phyloP scores from a whole-genome alignment of 148 eudicot genomes.

The Rhododendron ferrugineum region DNA sequence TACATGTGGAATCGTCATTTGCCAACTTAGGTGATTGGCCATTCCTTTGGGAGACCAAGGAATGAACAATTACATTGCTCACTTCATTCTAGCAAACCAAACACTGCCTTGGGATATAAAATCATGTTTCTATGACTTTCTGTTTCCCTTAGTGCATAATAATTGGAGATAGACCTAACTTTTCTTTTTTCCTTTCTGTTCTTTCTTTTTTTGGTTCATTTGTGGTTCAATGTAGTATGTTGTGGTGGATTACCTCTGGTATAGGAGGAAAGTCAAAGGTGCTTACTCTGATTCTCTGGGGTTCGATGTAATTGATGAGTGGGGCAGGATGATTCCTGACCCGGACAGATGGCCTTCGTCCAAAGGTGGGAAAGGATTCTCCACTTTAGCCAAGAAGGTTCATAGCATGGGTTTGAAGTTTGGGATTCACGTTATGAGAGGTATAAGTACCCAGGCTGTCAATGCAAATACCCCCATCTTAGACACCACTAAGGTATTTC shows the following conservation, averaged over 20 bases:
- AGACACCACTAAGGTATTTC: conserved; percentile 62
- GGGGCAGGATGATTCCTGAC: conserved; percentile 97
- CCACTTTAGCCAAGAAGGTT: conserved; percentile 66
- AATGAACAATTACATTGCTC: background rate
- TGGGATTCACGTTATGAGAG: conserved; percentile 97
- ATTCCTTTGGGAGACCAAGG: background rate
- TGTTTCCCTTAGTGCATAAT: background rate
- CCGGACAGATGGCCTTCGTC: conserved; percentile 95
- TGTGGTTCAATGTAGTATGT: conserved; percentile 57
- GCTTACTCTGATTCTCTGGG: conserved; percentile 76
- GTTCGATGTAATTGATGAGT: conserved; percentile 83
- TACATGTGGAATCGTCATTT: background rate
- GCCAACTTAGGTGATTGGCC: background rate
- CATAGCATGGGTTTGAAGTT: conserved; percentile 95
- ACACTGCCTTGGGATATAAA: background rate
- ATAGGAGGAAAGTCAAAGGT: conserved; percentile 70
- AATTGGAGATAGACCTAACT: background rate
- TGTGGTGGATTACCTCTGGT: conserved; percentile 98
- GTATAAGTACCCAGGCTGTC: conserved; percentile 80
- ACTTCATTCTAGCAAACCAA: background rate
- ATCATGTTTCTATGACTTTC: background rate
- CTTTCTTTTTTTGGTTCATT: background rate
- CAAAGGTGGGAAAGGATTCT: conserved; percentile 71
- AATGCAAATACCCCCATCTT: conserved; percentile 82
- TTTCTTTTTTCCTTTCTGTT: background rate